Evolutionary conservation across 768 basidiomycete species (phyloP).

Genomic region (Kwoniella sp.): DNA sequence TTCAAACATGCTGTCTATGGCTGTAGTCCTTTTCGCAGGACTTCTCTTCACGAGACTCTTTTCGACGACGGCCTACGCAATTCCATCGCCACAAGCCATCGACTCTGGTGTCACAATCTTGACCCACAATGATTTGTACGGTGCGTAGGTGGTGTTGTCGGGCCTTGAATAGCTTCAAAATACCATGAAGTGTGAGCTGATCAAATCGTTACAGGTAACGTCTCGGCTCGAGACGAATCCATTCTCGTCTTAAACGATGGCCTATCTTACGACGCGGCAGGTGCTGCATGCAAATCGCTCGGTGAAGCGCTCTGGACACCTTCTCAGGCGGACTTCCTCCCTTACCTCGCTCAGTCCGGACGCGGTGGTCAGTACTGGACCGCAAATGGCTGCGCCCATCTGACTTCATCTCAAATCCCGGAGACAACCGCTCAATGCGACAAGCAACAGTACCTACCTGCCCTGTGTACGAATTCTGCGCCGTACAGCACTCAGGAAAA

Average conservation of each 20-base stretch:
- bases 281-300: constrained; percentile 1
- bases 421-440: neutral
- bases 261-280: neutral
- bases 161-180: no score
- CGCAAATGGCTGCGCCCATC: neutral
- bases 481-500: neutral
- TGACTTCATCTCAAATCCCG: neutral
- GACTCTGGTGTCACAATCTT: constrained; percentile 4
- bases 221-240: constrained; percentile 7
- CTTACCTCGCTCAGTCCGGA: constrained; percentile 9
- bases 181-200: no score
- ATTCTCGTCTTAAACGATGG: constrained; percentile 5
- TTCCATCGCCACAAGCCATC: neutral
- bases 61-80: neutral
- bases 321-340: constrained; percentile 7
- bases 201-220: neutral
- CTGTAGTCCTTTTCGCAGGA: neutral
- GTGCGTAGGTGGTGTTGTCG: no score
- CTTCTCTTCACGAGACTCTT: neutral
- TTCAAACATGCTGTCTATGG: neutral
- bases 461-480: constrained; percentile 20
- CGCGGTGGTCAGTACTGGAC: constrained; percentile 18
- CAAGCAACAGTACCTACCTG: constrained; percentile 2
- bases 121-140: constrained; percentile 22
- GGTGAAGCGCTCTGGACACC: constrained; percentile 11